These are phyloP conservation scores for Cercospora nicotianae DNA, from an alignment of 2,329 filamentous ascomycete species.

Conservation along the genomic window DNA sequence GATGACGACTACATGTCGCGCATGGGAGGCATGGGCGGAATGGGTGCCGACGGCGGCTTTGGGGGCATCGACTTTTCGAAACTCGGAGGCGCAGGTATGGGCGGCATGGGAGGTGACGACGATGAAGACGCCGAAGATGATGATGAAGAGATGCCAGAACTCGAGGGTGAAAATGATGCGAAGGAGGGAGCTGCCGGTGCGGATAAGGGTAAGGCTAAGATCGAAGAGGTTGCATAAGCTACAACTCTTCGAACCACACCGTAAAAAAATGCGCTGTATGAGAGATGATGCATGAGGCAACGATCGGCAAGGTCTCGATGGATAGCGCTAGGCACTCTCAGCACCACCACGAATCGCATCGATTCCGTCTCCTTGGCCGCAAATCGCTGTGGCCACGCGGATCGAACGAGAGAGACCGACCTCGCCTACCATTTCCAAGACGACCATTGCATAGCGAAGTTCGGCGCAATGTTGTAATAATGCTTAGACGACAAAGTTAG, in stretches of 20 bases:
- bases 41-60: slow-evolving; percentile 35
- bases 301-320: slow-evolving; percentile 1
- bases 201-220: slow-evolving; percentile 40
- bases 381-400: neutral
- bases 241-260: neutral
- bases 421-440: neutral
- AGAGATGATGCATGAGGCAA: slow-evolving; percentile 2
- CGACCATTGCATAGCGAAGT: neutral
- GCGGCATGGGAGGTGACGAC: slow-evolving; percentile 42
- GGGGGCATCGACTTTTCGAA: slow-evolving; percentile 43
- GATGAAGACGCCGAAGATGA: slow-evolving; percentile 68
- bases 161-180: slow-evolving; percentile 62
- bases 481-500: neutral
- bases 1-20: slow-evolving; percentile 65
- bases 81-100: slow-evolving; percentile 58
- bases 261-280: neutral
- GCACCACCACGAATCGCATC: neutral
- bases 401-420: neutral
- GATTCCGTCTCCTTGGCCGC: neutral
- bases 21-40: slow-evolving; percentile 50
- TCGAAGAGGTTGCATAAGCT: slow-evolving; percentile 48
- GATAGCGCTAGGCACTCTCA: neutral
- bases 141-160: slow-evolving; percentile 74
- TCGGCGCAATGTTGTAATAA: neutral
- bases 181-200: slow-evolving; percentile 33